Conservation (phyloP, 2,329 filamentous ascomycete species). For the Claviceps lovelessii region DNA sequence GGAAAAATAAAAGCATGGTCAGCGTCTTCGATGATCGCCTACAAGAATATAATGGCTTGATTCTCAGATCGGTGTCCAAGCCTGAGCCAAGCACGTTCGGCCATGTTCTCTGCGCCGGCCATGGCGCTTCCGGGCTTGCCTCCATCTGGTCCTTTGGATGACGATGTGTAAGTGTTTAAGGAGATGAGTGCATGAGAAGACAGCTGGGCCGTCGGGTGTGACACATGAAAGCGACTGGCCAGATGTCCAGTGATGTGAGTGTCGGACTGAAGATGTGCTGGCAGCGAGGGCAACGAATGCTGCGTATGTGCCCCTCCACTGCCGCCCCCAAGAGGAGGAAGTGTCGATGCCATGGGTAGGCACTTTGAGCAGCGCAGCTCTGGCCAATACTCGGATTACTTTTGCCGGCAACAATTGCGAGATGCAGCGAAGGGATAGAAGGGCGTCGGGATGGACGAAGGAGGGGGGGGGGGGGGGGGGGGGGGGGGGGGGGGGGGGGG, state of each 20-base stretch:
- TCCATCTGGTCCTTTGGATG: constrained; percentile 77
- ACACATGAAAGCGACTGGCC: constrained; percentile 82
- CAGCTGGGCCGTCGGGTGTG: constrained; percentile 71
- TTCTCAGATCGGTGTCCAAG: constrained; percentile 83
- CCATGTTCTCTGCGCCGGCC: constrained; percentile 84
- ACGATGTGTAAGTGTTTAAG: constrained; percentile 88
- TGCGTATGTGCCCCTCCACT: constrained; percentile 57
- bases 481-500: no score
- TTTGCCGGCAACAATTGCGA: neutral
- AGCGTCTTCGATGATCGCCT: constrained; percentile 26
- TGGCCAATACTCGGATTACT: neutral
- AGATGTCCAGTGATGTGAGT: constrained; percentile 70
- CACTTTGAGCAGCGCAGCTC: constrained; percentile 9
- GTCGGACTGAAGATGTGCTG: constrained; percentile 66
- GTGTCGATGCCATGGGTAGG: constrained; percentile 45
- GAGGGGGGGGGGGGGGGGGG: no score
- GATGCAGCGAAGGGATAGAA: neutral
- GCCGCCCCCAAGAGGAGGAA: constrained; percentile 33
- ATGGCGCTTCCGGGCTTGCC: constrained; percentile 82
- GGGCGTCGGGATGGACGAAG: neutral
- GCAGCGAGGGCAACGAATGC: constrained; percentile 75
- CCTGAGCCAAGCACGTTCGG: constrained; percentile 69
- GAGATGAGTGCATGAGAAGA: constrained; percentile 86
- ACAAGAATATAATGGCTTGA: constrained; percentile 87
- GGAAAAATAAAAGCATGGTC: no score